phyloP scores from a whole-genome alignment of 2,329 filamentous ascomycete genomes.

The Pseudogymnoascus sp. region DNA sequence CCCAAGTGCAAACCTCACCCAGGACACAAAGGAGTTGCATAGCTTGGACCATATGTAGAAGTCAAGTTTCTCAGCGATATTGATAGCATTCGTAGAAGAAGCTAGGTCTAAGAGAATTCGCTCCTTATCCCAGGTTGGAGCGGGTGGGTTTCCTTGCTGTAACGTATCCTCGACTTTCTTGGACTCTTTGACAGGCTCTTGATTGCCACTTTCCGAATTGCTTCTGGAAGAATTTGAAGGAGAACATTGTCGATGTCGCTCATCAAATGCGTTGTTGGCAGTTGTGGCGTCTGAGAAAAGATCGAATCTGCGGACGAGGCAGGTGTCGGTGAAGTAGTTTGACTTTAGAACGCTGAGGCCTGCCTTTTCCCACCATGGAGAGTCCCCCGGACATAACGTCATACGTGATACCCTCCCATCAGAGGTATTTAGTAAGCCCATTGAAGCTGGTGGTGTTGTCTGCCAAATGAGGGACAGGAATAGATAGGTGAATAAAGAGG shows the following conservation, averaged over 20 bases:
- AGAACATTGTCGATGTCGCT: neutral
- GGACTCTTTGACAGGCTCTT: neutral
- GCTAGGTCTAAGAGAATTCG: neutral
- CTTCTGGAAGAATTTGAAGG: neutral
- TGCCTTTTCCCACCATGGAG: neutral
- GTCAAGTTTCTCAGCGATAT: neutral
- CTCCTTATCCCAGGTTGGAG: neutral
- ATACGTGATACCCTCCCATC: neutral
- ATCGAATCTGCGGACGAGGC: neutral
- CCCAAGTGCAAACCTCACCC: neutral
- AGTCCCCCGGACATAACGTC: too few species aligned
- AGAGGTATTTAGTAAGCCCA: neutral
- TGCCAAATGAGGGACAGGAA: neutral
- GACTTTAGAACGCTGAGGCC: neutral
- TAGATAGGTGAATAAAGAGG: neutral
- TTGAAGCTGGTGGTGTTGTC: neutral
- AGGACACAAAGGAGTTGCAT: neutral
- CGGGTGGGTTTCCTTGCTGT: neutral
- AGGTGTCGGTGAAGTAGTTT: neutral
- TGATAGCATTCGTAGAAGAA: neutral
- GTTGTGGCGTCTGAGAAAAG: neutral
- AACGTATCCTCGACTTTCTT: neutral
- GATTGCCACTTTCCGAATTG: neutral
- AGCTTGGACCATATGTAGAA: neutral
- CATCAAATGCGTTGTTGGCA: neutral